phyloP scores from a whole-genome alignment of 352 stramenopile species.

The Globisporangium nagaii region DNA sequence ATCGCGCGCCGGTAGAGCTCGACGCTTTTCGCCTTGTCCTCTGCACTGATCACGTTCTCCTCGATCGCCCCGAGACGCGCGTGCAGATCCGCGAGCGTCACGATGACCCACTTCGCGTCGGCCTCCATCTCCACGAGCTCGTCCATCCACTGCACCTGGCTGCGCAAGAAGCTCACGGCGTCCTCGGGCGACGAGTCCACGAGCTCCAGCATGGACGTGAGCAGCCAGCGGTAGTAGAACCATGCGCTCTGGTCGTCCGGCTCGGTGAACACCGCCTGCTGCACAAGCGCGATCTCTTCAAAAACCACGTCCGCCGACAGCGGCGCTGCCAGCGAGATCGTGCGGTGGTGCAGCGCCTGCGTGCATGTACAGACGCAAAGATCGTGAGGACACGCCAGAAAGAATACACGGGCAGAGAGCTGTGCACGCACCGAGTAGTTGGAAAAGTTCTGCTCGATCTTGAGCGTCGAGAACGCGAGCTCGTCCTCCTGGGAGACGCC shows the following conservation, averaged over 20 bases:
- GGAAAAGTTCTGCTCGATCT: constrained; percentile 97
- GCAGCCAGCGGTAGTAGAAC: constrained; percentile 97
- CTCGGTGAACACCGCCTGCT: constrained; percentile 98
- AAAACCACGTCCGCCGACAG: constrained; percentile 46
- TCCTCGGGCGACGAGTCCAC: constrained; percentile 37
- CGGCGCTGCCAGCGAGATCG: constrained; percentile 40
- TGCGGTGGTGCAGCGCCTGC: constrained; percentile 64
- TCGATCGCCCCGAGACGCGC: constrained; percentile 22
- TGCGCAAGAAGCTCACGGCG: constrained; percentile 45
- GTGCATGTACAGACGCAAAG: no score
- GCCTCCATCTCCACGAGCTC: constrained; percentile 80
- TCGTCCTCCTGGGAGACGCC: constrained; percentile 62
- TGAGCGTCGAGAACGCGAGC: constrained; percentile 92
- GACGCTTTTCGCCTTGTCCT: constrained; percentile 36
- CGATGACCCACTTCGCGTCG: constrained; percentile 67
- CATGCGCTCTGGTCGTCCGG: constrained; percentile 98
- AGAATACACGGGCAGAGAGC: no score
- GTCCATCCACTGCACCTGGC: constrained; percentile 75
- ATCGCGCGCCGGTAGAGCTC: constrained; percentile 46
- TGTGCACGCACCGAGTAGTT: constrained; percentile 97
- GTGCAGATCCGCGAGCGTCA: constrained; percentile 55
- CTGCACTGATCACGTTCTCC: constrained; percentile 12
- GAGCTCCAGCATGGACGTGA: constrained; percentile 70
- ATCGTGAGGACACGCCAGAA: no score
- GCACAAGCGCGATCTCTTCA: constrained; percentile 80